phyloP scores from a whole-genome alignment of 371 early-diverging fungal genomes.

The Nematocida sp. region DNA sequence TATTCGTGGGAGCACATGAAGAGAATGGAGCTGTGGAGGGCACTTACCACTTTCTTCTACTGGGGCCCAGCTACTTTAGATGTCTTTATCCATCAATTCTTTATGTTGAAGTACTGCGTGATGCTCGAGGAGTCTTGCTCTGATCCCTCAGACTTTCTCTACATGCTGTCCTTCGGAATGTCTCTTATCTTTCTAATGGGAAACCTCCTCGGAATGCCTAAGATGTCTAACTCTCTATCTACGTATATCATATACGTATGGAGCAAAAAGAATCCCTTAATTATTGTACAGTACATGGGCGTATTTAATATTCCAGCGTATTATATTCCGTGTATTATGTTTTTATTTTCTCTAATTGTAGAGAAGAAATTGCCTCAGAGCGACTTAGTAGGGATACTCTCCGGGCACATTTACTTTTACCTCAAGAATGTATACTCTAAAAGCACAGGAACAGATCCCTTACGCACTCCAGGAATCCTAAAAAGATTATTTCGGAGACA shows the following conservation, averaged over 20 bases:
- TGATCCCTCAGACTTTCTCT: conserved; percentile 65
- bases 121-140: conserved; percentile 65
- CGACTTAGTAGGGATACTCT: conserved; percentile 66
- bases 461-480: conserved; percentile 63
- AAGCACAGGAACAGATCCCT: conserved; percentile 53
- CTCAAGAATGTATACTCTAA: conserved; percentile 62
- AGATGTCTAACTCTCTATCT: conserved; percentile 62
- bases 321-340: conserved; percentile 66
- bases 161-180: conserved; percentile 57
- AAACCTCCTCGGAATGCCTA: conserved; percentile 46
- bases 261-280: conserved; percentile 66
- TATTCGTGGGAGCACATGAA: conserved; percentile 61
- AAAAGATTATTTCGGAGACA: conserved; percentile 58
- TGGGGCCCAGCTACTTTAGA: conserved; percentile 65
- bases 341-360: conserved; percentile 59
- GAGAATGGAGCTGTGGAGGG: conserved; percentile 60
- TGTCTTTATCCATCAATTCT: conserved; percentile 63
- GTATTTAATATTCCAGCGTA: conserved; percentile 66
- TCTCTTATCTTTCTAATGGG: conserved; percentile 45
- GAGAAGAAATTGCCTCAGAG: conserved; percentile 58
- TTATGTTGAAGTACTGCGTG: conserved; percentile 65
- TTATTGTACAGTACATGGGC: conserved; percentile 65
- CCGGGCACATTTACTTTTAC: conserved; percentile 66
- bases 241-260: conserved; percentile 67
- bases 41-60: conserved; percentile 65